Evolutionary conservation across 805 yeast species (phyloP).

Genomic region (Myxozyma kluyveri): DNA sequence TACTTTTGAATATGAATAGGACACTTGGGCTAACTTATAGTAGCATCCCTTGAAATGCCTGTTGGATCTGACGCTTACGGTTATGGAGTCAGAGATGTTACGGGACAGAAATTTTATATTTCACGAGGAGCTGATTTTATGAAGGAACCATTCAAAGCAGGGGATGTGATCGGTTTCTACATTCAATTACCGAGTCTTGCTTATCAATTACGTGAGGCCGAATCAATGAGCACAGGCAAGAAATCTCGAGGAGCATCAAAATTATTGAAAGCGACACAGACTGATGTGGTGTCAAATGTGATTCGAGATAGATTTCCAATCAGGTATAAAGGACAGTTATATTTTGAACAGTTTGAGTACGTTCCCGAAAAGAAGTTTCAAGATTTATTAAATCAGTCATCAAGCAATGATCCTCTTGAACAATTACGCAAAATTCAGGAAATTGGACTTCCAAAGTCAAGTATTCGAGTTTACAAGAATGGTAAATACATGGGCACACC

Average conservation of each 20-base stretch:
- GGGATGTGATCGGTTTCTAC: slow-evolving; percentile 81
- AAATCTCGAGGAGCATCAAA: slow-evolving; percentile 2
- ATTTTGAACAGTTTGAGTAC: slow-evolving; percentile 83
- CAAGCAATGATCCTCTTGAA: slow-evolving; percentile 18
- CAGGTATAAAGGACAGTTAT: slow-evolving; percentile 69
- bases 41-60: slow-evolving; percentile 84
- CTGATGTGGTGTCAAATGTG: slow-evolving; percentile 42
- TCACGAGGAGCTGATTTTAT: slow-evolving; percentile 63
- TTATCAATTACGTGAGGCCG: slow-evolving; percentile 21
- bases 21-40: not conserved
- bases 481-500: slow-evolving; percentile 67
- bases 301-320: slow-evolving; percentile 85
- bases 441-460: slow-evolving; percentile 48
- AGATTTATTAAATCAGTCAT: slow-evolving; percentile 56
- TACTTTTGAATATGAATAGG: not conserved
- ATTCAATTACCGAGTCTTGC: slow-evolving; percentile 59
- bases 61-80: slow-evolving; percentile 95
- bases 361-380: slow-evolving; percentile 67
- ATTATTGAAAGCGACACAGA: not conserved
- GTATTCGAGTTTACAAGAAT: slow-evolving; percentile 68
- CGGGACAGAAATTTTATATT: slow-evolving; percentile 71
- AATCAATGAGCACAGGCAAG: slow-evolving; percentile 1
- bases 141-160: slow-evolving; percentile 57
- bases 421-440: slow-evolving; percentile 15
- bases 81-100: slow-evolving; percentile 79